Conservation (phyloP, 2,329 filamentous ascomycete genomes). For the Onygena corvina region DNA sequence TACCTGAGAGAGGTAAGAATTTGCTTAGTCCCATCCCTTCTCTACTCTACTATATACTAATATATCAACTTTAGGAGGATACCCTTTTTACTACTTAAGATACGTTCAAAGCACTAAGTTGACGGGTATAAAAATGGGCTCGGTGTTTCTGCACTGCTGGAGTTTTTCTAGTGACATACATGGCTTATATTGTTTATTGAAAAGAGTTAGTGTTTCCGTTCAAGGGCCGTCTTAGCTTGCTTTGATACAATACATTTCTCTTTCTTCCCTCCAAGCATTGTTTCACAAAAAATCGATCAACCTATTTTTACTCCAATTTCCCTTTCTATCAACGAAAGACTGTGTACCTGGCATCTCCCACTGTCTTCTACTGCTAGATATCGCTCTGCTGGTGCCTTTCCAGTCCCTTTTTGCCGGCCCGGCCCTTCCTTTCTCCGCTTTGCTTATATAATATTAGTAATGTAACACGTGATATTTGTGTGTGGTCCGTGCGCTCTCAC, state of each 20-base stretch:
- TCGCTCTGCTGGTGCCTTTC: no score
- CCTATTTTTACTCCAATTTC: neutral
- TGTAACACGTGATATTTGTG: no score
- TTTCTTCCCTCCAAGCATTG: neutral
- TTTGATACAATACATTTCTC: neutral
- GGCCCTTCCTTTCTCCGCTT: no score
- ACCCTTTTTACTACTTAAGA: slow-evolving; percentile 47
- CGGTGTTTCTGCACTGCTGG: slow-evolving; percentile 2
- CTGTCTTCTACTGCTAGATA: no score
- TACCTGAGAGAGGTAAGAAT: slow-evolving; percentile 63
- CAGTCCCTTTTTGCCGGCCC: no score
- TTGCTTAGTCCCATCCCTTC: neutral
- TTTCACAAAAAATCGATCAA: neutral
- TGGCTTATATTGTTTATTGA: slow-evolving; percentile 2
- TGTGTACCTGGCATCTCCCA: no score
- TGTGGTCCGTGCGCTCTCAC: neutral
- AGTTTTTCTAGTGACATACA: slow-evolving; percentile 1
- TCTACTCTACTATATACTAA: slow-evolving; percentile 11
- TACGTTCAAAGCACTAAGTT: neutral
- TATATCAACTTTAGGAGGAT: slow-evolving; percentile 39
- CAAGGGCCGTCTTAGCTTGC: neutral
- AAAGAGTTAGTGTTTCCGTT: neutral
- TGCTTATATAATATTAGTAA: no score
- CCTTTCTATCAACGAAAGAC: no score
- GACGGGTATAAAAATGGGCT: neutral